Conservation (phyloP, 1,284 basidiomycete species). For the Fereydounia khargensis region DNA sequence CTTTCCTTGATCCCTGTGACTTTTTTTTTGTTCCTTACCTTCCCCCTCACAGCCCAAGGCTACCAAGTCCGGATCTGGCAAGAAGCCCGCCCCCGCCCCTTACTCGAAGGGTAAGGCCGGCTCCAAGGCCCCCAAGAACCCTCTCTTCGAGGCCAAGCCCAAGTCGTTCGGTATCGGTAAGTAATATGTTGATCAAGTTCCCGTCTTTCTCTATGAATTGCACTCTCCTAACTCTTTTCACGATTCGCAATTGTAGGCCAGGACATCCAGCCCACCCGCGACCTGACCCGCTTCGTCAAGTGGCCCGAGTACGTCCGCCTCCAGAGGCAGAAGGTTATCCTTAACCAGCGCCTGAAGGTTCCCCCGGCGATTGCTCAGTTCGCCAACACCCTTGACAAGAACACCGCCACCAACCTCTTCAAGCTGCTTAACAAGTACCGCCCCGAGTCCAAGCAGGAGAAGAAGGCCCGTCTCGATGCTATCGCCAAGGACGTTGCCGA, state of each 20-base stretch:
- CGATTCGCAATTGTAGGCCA: conserved; percentile 66
- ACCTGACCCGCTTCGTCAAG: conserved; percentile 97
- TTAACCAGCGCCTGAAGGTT: conserved; percentile 96
- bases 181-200: no score
- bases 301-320: conserved; percentile 99
- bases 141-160: conserved; percentile 85
- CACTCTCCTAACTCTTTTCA: background rate
- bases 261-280: conserved; percentile 84
- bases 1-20: background rate
- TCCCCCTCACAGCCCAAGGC: conserved; percentile 49
- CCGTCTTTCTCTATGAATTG: no score
- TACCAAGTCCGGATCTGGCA: conserved; percentile 47
- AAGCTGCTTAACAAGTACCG: conserved; percentile 95
- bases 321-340: conserved; percentile 97
- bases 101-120: conserved; percentile 52
- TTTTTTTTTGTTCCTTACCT: conserved; percentile 2
- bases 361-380: conserved; percentile 98
- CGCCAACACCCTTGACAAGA: conserved; percentile 97
- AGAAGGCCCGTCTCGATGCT: conserved; percentile 85
- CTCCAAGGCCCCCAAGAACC: conserved; percentile 75
- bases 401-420: conserved; percentile 97
- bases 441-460: conserved; percentile 92
- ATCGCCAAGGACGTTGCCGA: conserved; percentile 74
- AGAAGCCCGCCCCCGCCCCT: conserved; percentile 50
- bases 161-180: conserved; percentile 94